Percentiles rank a stretch among this genome's conserved stretches.
phyloP scores from a whole-genome alignment of 2,329 filamentous ascomycete species.

The Fusarium concolor region DNA sequence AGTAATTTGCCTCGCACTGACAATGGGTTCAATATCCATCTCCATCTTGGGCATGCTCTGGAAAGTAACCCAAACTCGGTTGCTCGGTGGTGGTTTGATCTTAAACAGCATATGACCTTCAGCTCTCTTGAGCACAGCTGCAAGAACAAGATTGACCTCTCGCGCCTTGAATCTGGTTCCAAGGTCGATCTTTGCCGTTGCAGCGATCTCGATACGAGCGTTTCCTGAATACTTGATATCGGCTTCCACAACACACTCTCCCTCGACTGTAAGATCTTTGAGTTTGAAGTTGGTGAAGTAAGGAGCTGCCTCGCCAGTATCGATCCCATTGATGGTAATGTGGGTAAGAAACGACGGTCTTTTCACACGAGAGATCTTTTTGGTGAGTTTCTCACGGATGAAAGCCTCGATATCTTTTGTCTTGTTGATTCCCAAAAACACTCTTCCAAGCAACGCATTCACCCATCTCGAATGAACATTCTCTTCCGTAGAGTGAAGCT shows the following conservation, averaged over 20 bases:
- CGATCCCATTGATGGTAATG: conserved; percentile 83
- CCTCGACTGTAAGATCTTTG: conserved; percentile 90
- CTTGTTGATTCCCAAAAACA: conserved; percentile 90
- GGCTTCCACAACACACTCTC: conserved; percentile 86
- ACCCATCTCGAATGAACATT: conserved; percentile 92
- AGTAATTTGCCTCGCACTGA: conserved; percentile 94
- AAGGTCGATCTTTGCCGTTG: conserved; percentile 92
- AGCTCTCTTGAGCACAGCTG: conserved; percentile 84
- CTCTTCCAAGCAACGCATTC: conserved; percentile 87
- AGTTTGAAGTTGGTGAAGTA: conserved; percentile 90
- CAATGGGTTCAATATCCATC: conserved; percentile 93
- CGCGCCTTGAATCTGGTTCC: conserved; percentile 88
- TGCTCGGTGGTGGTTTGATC: conserved; percentile 95
- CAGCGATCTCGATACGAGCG: conserved; percentile 88
- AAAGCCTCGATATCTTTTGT: conserved; percentile 84
- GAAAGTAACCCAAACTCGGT: conserved; percentile 95
- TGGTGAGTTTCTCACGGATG: conserved; percentile 87
- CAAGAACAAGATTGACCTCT: conserved; percentile 89
- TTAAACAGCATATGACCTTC: conserved; percentile 87
- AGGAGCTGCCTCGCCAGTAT: conserved; percentile 87
- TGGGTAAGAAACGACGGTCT: conserved; percentile 90
- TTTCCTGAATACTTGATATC: conserved; percentile 92
- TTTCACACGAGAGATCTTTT: conserved; percentile 95
- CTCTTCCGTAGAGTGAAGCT: conserved; percentile 90
- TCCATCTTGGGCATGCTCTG: conserved; percentile 94